A percentile compares a stretch with the other conserved stretches of the same genome.
These are phyloP conservation scores for Lycium barbarum DNA, from an alignment of 257 asterid genomes.

Conservation along the genomic window DNA sequence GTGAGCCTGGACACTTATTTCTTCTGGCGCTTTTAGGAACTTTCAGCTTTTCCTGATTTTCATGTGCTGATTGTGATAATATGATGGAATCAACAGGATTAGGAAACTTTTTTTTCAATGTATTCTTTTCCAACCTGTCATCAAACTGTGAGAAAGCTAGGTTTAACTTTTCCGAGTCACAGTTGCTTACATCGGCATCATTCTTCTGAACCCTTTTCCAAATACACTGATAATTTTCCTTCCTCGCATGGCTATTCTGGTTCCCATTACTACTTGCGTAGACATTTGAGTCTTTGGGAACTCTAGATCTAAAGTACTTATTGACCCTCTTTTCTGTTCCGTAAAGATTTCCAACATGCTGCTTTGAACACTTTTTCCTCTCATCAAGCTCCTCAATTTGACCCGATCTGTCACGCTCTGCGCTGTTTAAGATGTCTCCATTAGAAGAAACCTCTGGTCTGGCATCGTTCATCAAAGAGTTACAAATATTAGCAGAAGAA, in stretches of 20 bases:
- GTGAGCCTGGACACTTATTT: slow-evolving; percentile 24
- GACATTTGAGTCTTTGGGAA: slow-evolving; percentile 24
- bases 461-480: slow-evolving; percentile 27
- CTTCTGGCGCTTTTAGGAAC: slow-evolving; percentile 28
- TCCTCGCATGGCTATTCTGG: slow-evolving; percentile 30
- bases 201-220: slow-evolving; percentile 43
- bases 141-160: slow-evolving; percentile 14
- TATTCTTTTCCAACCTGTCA: slow-evolving; percentile 22
- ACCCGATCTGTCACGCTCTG: neutral
- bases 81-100: slow-evolving; percentile 18
- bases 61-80: slow-evolving; percentile 30
- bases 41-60: slow-evolving; percentile 21
- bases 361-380: slow-evolving; percentile 2
- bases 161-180: slow-evolving; percentile 22
- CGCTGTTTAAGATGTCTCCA: slow-evolving; percentile 24
- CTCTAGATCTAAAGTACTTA: slow-evolving; percentile 24
- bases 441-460: neutral
- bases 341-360: slow-evolving; percentile 29
- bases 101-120: slow-evolving; percentile 7
- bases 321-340: slow-evolving; percentile 31
- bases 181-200: slow-evolving; percentile 28
- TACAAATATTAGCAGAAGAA: slow-evolving; percentile 21
- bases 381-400: slow-evolving; percentile 28
- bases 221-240: slow-evolving; percentile 34
- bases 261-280: slow-evolving; percentile 29